These are phyloP conservation scores for Cladosporium sp. DNA, from an alignment of 2,329 filamentous ascomycete species.

Conservation along the genomic window DNA sequence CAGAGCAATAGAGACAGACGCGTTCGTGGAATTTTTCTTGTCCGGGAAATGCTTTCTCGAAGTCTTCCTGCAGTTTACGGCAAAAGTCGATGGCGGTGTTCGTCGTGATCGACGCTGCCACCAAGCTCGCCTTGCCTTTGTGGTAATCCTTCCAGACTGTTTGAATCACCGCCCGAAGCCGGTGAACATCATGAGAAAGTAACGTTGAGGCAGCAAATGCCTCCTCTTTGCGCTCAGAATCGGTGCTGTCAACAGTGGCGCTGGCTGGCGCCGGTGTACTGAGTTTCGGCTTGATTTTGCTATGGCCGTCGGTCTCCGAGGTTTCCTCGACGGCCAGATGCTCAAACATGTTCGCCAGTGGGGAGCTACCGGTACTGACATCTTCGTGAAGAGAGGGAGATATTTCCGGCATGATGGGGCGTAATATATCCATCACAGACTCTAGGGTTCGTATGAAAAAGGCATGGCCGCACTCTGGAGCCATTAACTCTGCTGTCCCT, in stretches of 20 bases:
- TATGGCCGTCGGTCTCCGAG: not conserved
- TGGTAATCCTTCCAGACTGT: slow-evolving; percentile 6
- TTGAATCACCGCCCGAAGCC: not conserved
- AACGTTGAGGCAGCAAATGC: not conserved
- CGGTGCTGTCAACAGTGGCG: not conserved
- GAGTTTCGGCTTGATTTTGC: not conserved
- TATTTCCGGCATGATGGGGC: not conserved
- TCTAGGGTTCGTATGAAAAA: not conserved
- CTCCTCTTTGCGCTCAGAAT: not conserved
- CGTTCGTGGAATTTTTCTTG: not conserved
- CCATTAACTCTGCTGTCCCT: not conserved
- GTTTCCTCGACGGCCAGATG: not conserved
- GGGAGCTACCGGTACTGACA: not conserved
- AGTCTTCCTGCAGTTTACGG: slow-evolving; percentile 6
- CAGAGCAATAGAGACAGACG: not conserved
- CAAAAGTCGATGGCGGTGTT: slow-evolving; percentile 18
- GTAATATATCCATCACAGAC: not conserved
- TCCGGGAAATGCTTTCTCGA: not conserved
- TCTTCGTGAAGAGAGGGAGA: not conserved
- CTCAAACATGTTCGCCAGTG: slow-evolving; percentile 1
- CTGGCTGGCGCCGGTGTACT: not conserved
- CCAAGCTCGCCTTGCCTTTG: not conserved
- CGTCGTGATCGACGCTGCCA: slow-evolving; percentile 5
- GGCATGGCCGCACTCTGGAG: not conserved
- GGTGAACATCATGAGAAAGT: not conserved